Percentiles rank a stretch among this genome's conserved stretches.
Conservation (phyloP, 495 filamentous ascomycete species). For the Trichoderma reesei region DNA sequence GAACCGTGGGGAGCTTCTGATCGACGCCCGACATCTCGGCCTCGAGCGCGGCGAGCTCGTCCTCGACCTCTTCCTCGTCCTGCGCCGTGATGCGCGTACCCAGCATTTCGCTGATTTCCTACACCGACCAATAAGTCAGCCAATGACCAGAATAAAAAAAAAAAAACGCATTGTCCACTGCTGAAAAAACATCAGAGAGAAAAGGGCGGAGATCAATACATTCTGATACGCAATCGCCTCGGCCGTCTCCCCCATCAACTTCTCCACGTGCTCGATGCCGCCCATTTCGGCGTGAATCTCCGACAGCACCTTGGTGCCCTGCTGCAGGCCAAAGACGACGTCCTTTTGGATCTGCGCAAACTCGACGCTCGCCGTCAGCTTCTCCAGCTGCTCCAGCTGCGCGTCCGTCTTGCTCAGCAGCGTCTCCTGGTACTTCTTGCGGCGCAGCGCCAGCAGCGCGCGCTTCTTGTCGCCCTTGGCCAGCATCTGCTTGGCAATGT, state of each 20-base stretch:
- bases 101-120: conserved; percentile 89
- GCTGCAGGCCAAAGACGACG: conserved; percentile 82
- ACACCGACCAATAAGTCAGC: conserved; percentile 7
- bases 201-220: conserved; percentile 31
- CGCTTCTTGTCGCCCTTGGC: conserved; percentile 60
- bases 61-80: conserved; percentile 96
- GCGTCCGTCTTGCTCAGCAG: conserved; percentile 82
- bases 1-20: conserved; percentile 7
- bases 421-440: conserved; percentile 94
- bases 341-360: conserved; percentile 95
- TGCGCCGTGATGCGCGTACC: conserved; percentile 75
- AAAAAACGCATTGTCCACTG: background rate
- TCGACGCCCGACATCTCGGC: conserved; percentile 40
- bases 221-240: conserved; percentile 83
- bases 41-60: conserved; percentile 77
- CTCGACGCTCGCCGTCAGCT: conserved; percentile 74
- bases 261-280: conserved; percentile 83
- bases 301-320: conserved; percentile 79
- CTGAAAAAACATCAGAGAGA: conserved; percentile 17
- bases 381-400: conserved; percentile 80
- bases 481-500: conserved; percentile 74
- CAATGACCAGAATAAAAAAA: background rate
- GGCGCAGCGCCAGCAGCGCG: conserved; percentile 80
- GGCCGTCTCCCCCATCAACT: conserved; percentile 81
- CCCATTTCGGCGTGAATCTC: conserved; percentile 96